Percentiles rank a stretch among this genome's conserved stretches.
These are phyloP conservation scores for Teratosphaeria pseudoeucalypti DNA, from an alignment of 2,329 filamentous ascomycete genomes.

Conservation along the genomic window DNA sequence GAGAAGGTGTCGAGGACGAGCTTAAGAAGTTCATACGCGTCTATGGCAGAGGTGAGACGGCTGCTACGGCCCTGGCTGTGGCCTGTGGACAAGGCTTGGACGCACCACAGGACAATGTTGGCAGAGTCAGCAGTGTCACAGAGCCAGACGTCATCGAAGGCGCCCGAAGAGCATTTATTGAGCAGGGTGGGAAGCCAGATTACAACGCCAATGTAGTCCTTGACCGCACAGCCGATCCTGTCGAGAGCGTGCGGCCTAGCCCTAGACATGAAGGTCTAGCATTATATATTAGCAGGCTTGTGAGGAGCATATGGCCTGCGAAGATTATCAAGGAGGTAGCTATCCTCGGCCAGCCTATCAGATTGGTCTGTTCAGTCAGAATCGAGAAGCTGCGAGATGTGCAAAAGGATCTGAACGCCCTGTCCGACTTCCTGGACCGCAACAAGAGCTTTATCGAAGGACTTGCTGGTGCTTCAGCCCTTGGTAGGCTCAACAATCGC, in stretches of 20 bases:
- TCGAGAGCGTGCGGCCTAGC: slow-evolving; percentile 78
- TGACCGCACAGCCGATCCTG: slow-evolving; percentile 51
- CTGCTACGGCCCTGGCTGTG: slow-evolving; percentile 83
- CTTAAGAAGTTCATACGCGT: slow-evolving; percentile 72
- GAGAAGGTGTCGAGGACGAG: slow-evolving; percentile 72
- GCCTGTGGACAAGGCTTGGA: slow-evolving; percentile 90
- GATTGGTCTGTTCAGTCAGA: slow-evolving; percentile 57
- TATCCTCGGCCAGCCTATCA: slow-evolving; percentile 49
- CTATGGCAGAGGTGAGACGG: slow-evolving; percentile 81
- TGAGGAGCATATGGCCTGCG: slow-evolving; percentile 79
- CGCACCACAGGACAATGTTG: slow-evolving; percentile 54
- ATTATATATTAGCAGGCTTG: slow-evolving; percentile 76
- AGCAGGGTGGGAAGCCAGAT: slow-evolving; percentile 79
- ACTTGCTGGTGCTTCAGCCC: slow-evolving; percentile 76
- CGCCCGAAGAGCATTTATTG: slow-evolving; percentile 79
- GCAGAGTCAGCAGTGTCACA: slow-evolving; percentile 56
- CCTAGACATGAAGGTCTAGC: slow-evolving; percentile 81
- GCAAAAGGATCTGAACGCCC: slow-evolving; percentile 67
- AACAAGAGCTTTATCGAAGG: slow-evolving; percentile 91
- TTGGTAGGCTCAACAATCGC: slow-evolving; percentile 66
- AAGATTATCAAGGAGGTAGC: slow-evolving; percentile 53
- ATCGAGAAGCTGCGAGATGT: slow-evolving; percentile 60
- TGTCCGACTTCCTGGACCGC: slow-evolving; percentile 72
- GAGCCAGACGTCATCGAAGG: slow-evolving; percentile 80
- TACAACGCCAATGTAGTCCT: slow-evolving; percentile 65